Base-by-base conservation (phyloP, 1,284 basidiomycete species). In the Sanghuangporus weigelae region DNA sequence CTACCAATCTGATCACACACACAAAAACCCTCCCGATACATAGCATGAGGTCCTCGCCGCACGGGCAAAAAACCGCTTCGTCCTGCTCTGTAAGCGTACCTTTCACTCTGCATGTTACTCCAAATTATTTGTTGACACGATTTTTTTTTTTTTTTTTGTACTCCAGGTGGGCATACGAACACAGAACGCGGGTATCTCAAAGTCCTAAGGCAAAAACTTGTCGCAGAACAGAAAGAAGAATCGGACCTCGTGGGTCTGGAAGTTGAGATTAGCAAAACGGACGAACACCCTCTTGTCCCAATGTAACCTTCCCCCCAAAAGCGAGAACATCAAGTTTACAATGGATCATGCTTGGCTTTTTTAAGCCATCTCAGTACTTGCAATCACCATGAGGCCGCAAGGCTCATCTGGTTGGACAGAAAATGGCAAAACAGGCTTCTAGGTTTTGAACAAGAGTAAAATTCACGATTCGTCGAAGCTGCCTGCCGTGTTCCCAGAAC, bases 181-280 rank as follows among this genome's bases (percentile, higher is more conserved):
- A 93, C 93, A 35, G 93, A 96, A 77, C 87, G 93, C 38, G 91
- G 91, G 0, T 96, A 92, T 74, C 86, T 96, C 62, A 74, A 78
- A 7, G 86, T 85, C 73, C 79, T 95, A 57, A 73, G 76, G 66
- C 72, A 75, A 40, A 84, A 87, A 69, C 78, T 91, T 59, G 71
- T 73, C 40, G 69, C 63, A 14, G 72, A 73, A 44, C 71, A 72
- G 61, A 71, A 71, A 42, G 68, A 72, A 60, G 76, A 75, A 61
- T 70, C 74, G 56, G 74, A 68, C 49, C 55, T 50, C 16, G 46
- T 64, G 14, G 68, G 73, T 31, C 64, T 85, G 50, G 79, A 84
- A 62, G 77, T 90, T 56, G 70, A 82, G 59, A 77, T 90, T 68
- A 90, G 89, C 72, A 69, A 77, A 60, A 73, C 74, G 46, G 89